phyloP scores from a whole-genome alignment of 768 basidiomycete genomes.

The Lactarius sanguifluus region DNA sequence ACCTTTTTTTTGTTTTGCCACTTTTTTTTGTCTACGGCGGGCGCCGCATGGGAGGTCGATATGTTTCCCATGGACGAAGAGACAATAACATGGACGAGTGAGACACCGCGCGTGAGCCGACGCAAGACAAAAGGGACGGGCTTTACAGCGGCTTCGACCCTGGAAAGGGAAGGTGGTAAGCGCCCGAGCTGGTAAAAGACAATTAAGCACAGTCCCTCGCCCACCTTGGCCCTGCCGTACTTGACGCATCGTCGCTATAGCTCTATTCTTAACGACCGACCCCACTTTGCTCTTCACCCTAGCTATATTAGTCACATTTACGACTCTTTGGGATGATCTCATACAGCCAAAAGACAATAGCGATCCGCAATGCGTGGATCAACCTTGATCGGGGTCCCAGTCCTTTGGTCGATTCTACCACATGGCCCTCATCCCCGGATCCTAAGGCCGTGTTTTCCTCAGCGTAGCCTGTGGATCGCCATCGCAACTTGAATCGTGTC shows the following conservation, averaged over 20 bases:
- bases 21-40: conserved; percentile 19
- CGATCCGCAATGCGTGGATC: background rate
- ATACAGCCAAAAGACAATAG: conserved; percentile 7
- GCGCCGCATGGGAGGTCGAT: conserved; percentile 7
- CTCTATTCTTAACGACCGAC: background rate
- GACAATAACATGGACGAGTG: conserved; percentile 25
- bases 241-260: background rate
- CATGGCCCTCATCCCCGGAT: background rate
- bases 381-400: background rate
- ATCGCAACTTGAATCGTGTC: conserved; percentile 6
- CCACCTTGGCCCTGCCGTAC: background rate
- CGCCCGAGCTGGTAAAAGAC: conserved; percentile 16
- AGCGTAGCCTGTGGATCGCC: background rate
- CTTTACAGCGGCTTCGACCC: conserved; percentile 16
- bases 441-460: background rate
- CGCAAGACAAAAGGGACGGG: conserved; percentile 29
- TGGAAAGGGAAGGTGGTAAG: conserved; percentile 11
- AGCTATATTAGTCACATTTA: background rate
- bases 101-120: conserved; percentile 21
- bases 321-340: background rate
- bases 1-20: conserved; percentile 12
- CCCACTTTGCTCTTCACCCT: background rate
- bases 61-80: conserved; percentile 8
- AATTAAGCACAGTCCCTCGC: conserved; percentile 20
- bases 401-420: background rate